These are phyloP conservation scores for Rhodotorula babjevae DNA, from an alignment of 768 basidiomycete genomes.

Conservation along the genomic window DNA sequence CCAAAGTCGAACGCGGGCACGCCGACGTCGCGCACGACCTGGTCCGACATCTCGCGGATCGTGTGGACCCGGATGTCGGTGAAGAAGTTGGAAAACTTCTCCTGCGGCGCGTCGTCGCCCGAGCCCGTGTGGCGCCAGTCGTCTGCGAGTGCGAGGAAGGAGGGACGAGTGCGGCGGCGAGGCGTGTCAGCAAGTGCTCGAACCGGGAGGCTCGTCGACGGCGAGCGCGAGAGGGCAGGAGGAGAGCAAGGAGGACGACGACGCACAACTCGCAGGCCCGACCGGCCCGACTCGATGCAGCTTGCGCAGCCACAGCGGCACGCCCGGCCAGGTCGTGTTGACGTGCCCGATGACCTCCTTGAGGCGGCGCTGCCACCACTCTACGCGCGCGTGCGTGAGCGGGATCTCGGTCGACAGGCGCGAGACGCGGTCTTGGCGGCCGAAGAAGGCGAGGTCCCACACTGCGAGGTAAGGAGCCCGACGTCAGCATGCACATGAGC, in stretches of 20 bases:
- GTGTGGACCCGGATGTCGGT: constrained; percentile 39
- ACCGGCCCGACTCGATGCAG: constrained; percentile 40
- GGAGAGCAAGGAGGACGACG: too few species aligned
- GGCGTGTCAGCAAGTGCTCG: not conserved
- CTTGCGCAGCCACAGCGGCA: constrained; percentile 36
- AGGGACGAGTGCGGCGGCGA: too few species aligned
- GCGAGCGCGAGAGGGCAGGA: not conserved
- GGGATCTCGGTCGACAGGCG: constrained; percentile 36
- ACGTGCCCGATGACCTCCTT: constrained; percentile 24
- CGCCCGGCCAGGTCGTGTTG: constrained; percentile 33
- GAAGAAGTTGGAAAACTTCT: constrained; percentile 41
- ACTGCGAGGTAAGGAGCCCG: constrained; percentile 3
- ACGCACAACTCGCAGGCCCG: constrained; percentile 33
- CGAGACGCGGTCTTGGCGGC: constrained; percentile 38
- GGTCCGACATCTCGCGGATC: constrained; percentile 41
- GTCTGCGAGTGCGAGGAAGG: not conserved
- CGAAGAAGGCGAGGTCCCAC: constrained; percentile 44
- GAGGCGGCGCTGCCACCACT: constrained; percentile 41
- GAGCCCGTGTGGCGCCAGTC: constrained; percentile 36
- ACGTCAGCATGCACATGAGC: not conserved
- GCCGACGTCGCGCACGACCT: constrained; percentile 36
- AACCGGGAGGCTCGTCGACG: too few species aligned
- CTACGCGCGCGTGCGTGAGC: constrained; percentile 34
- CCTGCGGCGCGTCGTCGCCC: constrained; percentile 7
- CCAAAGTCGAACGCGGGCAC: constrained; percentile 41